Percentiles rank a stretch among this genome's conserved stretches.
phyloP scores from a whole-genome alignment of 2,329 filamentous ascomycete species.

The Fusarium lyarnte region DNA sequence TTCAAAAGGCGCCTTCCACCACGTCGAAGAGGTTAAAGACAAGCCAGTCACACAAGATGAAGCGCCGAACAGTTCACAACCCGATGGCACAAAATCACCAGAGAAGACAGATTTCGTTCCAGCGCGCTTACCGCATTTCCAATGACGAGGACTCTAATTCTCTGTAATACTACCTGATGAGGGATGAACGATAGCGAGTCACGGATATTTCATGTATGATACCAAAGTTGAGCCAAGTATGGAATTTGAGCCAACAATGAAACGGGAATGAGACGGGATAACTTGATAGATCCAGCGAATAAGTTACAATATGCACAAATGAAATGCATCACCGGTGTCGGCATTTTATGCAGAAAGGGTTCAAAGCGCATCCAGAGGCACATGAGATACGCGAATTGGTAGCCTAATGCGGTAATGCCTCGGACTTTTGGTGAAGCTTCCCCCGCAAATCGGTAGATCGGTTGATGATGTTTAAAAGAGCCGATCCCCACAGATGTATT shows the following conservation, averaged over 20 bases:
- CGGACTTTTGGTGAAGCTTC: conserved; percentile 40
- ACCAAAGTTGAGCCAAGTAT: conserved; percentile 35
- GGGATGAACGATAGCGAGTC: conserved; percentile 2
- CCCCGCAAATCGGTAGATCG: conserved; percentile 44
- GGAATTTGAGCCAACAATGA: conserved; percentile 13
- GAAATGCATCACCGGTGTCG: neutral
- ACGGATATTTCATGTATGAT: conserved; percentile 39
- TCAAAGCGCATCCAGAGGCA: conserved; percentile 3
- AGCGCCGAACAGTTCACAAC: conserved; percentile 33
- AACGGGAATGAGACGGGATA: neutral
- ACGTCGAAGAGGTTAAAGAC: conserved; percentile 10
- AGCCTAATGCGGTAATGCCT: conserved; percentile 49
- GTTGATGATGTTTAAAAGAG: conserved; percentile 22
- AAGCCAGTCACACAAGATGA: neutral
- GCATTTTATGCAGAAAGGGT: neutral
- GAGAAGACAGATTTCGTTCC: conserved; percentile 60
- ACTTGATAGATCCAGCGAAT: conserved; percentile 1
- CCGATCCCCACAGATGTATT: neutral
- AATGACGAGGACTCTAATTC: conserved; percentile 44
- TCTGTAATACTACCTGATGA: conserved; percentile 31
- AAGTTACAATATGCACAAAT: neutral
- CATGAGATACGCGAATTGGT: conserved; percentile 37
- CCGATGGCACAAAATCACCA: conserved; percentile 11
- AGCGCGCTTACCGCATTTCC: conserved; percentile 67
- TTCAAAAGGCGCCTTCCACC: conserved; percentile 19